A percentile compares a stretch with the other conserved stretches of the same genome.
Conservation (phyloP, 129 eudicot species). For the Centaurea solstitialis region DNA sequence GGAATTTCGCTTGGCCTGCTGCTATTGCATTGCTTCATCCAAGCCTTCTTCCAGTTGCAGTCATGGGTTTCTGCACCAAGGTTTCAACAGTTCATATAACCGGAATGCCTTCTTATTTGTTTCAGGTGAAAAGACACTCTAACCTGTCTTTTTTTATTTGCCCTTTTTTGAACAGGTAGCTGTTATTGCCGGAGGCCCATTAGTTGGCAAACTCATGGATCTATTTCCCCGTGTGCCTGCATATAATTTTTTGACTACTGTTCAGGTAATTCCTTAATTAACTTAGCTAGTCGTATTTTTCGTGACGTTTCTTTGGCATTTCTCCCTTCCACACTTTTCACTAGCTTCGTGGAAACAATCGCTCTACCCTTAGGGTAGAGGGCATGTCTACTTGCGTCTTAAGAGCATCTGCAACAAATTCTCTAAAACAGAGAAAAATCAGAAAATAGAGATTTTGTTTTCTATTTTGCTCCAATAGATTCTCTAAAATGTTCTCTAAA, state of each 20-base stretch:
- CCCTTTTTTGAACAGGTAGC: conserved; percentile 60
- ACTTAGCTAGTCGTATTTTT: not conserved
- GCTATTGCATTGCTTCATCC: conserved; percentile 94
- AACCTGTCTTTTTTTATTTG: conserved; percentile 23
- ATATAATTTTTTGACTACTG: conserved; percentile 59
- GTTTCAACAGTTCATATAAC: conserved; percentile 36
- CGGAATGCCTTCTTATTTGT: not conserved
- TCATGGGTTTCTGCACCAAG: conserved; percentile 89
- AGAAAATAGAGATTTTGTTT: no score
- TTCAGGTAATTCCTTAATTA: conserved; percentile 59
- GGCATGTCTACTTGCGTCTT: not conserved
- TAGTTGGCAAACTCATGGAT: conserved; percentile 95
- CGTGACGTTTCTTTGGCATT: not conserved
- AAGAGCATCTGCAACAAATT: not conserved
- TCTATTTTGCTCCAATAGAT: no score
- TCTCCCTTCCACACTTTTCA: not conserved
- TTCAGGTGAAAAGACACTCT: conserved; percentile 12
- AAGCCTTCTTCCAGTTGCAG: conserved; percentile 98
- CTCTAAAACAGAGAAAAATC: no score
- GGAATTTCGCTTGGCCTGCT: conserved; percentile 97
- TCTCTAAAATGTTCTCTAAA: no score
- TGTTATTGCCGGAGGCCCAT: conserved; percentile 84
- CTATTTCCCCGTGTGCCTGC: conserved; percentile 85
- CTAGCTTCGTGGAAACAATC: not conserved
- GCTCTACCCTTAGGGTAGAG: not conserved